phyloP scores from a whole-genome alignment of 2,329 filamentous ascomycete genomes.

The Tolypocladium capitatum region DNA sequence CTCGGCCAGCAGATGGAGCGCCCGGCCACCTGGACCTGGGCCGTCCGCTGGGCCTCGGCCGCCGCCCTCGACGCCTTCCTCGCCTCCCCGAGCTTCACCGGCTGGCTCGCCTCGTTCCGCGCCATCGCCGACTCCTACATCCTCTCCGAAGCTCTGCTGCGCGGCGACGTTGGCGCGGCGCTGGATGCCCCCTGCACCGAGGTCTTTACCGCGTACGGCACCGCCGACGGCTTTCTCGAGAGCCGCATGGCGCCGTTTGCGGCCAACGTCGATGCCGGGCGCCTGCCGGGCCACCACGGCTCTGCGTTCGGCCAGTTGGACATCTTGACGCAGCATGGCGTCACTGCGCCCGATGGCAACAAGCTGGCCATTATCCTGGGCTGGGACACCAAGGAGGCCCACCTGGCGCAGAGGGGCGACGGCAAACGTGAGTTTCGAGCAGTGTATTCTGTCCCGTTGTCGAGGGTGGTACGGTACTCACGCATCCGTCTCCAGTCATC shows the following conservation, averaged over 20 bases:
- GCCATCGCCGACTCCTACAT: constrained; percentile 15
- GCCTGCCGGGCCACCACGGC: constrained; percentile 17
- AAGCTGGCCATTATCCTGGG: constrained; percentile 22
- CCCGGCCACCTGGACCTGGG: constrained; percentile 17
- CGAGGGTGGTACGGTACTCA: not conserved
- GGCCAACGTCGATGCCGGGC: constrained; percentile 9
- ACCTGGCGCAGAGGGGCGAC: constrained; percentile 18
- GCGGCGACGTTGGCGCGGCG: constrained; percentile 11
- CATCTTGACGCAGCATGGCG: constrained; percentile 14
- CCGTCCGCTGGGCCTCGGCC: constrained; percentile 20
- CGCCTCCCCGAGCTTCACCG: constrained; percentile 25
- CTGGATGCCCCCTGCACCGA: constrained; percentile 25
- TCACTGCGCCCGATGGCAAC: constrained; percentile 14
- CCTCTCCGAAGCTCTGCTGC: constrained; percentile 9
- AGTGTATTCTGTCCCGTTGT: no score
- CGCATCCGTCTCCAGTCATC: constrained; percentile 13
- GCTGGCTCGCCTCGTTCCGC: constrained; percentile 24
- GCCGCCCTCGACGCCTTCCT: constrained; percentile 25
- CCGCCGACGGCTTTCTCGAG: constrained; percentile 17
- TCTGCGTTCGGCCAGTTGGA: constrained; percentile 20
- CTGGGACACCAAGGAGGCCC: constrained; percentile 26
- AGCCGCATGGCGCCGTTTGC: constrained; percentile 17
- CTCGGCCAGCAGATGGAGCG: constrained; percentile 21
- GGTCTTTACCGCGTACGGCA: constrained; percentile 21
- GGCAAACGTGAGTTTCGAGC: constrained; percentile 14